Conservation (phyloP, 345 rosid species). For the Psidium guajava region DNA sequence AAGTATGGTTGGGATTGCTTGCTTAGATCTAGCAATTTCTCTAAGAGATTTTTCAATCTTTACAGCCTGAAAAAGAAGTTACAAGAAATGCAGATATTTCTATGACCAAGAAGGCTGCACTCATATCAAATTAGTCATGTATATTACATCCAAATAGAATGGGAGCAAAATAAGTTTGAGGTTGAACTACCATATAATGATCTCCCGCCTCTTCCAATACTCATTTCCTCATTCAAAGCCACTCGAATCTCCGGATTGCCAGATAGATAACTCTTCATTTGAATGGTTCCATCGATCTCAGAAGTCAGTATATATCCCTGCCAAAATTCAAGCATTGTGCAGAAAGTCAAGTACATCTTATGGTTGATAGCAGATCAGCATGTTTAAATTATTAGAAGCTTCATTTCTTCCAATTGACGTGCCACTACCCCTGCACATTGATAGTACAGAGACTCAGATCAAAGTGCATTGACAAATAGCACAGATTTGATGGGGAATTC, state of each 20-base stretch:
- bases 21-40: not conserved
- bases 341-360: not conserved
- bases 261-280: conserved; percentile 96
- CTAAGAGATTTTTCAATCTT: not conserved
- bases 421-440: not conserved
- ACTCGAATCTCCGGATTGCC: conserved; percentile 96
- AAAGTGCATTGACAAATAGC: not conserved
- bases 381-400: not conserved
- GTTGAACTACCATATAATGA: conserved; percentile 65
- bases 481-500: not conserved
- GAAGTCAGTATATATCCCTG: conserved; percentile 98
- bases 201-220: conserved; percentile 76
- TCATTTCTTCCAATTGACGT: not conserved
- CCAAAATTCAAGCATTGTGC: not conserved
- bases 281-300: conserved; percentile 98
- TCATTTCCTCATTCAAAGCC: conserved; percentile 92
- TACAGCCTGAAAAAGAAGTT: not conserved
- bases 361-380: not conserved
- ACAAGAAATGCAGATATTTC: not conserved
- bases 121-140: not conserved
- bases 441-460: not conserved
- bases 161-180: not conserved
- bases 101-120: not conserved
- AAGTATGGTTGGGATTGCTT: not conserved
- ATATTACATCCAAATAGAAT: not conserved